These are phyloP conservation scores for Schoenoplectus tabernaemontani DNA, from an alignment of 202 grass and related monocot species.

Conservation along the genomic window DNA sequence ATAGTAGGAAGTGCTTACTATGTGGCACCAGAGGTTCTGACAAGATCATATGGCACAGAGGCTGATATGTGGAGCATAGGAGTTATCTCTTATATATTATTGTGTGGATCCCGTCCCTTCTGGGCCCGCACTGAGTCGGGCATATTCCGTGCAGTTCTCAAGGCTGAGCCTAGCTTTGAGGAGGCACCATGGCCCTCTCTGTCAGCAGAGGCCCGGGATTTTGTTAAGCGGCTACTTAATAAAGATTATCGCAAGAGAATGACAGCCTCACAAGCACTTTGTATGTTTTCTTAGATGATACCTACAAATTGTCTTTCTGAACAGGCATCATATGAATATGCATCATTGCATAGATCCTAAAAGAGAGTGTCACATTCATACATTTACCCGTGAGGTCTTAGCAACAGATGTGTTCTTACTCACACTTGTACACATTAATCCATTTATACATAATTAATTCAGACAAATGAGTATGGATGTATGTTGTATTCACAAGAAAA, in stretches of 20 bases:
- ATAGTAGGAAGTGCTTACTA: conserved; percentile 98
- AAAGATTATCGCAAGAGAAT: conserved; percentile 98
- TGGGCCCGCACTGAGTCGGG: conserved; percentile 84
- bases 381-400: background rate
- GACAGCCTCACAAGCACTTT: conserved; percentile 78
- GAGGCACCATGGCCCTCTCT: conserved; percentile 79
- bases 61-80: conserved; percentile 98
- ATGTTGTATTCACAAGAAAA: background rate
- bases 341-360: background rate
- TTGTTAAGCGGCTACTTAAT: conserved; percentile 70
- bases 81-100: conserved; percentile 88
- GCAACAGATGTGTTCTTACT: background rate
- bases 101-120: conserved; percentile 89
- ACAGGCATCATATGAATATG: background rate
- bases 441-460: background rate
- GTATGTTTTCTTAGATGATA: conserved; percentile 37
- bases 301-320: background rate
- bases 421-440: background rate
- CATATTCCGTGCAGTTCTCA: conserved; percentile 83
- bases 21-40: conserved; percentile 90
- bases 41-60: conserved; percentile 86
- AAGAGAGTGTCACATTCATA: background rate
- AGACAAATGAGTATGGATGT: background rate
- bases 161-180: conserved; percentile 78
- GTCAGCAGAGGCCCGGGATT: conserved; percentile 65